Base-by-base conservation (phyloP, 2,329 filamentous ascomycete species). In the Aspergillus versicolor region DNA sequence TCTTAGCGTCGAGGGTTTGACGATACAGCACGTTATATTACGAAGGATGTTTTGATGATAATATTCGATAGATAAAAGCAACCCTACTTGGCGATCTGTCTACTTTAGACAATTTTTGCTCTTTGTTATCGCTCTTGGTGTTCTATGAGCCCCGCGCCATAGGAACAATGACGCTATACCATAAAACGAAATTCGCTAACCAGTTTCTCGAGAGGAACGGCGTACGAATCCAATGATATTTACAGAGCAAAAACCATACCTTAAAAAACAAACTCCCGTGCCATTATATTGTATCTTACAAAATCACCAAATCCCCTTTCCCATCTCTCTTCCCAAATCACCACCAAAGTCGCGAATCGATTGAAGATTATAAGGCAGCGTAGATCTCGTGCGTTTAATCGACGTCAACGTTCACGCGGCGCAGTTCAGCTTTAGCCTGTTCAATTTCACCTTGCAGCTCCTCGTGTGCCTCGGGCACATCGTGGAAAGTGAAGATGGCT, bases 401-500 rank as follows among this genome's bases (percentile, higher is more conserved):
- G 47, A 78, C 75, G 52, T 77, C 75, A 44, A 79, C 70, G 52
- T 76, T 77, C 54, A 65, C 69, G 58, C 66, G 63, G 59, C 76
- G 73, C 66, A 79, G 63, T 54, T 77, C 73, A 50, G 72, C 67
- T 65, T 75, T 76, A 57, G 77, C 75, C 55, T 65, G 73, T 72
- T 72, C 72, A 88, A 80, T 96, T 89, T 97, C 90, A 67, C 79
- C 81, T 83, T 94, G 91, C 67, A 99, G 80, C 78, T 97, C 92
- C 73, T 88, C 85, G 77, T 97, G 89, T 52, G 94, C 94, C 61
- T 91, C 84, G 54, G 93, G 92, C 48, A 95, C 91, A 76, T 97
- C 92, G 81, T 96, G 94, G 84, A 99, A 99, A 56, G 91, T 96
- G 73, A 96, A 82, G 67, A 99, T 90, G 63, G 94, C 94, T 80